Base-by-base conservation (phyloP, 2,329 filamentous ascomycete species). In the Fusarium annulatum region DNA sequence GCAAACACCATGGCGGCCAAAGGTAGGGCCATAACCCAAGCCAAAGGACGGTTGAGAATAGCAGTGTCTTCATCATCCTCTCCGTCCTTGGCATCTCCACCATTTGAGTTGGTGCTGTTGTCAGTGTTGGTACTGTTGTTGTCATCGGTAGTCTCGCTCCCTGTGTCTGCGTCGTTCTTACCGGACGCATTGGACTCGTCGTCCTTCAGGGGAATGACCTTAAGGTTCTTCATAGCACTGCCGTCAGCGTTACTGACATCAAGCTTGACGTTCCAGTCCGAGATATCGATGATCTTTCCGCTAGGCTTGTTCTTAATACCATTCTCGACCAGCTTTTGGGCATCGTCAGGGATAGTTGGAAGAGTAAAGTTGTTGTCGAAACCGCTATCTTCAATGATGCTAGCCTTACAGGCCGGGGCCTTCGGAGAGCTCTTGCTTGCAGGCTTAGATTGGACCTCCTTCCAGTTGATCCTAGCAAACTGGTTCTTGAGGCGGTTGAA, bases 301-400 rank as follows among this genome's bases (percentile, higher is more conserved):
- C 80, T 83, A 43, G 91, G 90, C 63, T 90, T 88, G 72, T 88
- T 89, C 55, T 82, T 84, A 68, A 97, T 89, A 71, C 96, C 95
- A 55, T 92, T 90, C 74, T 93, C 86, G 80, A 98, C 96, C 78
- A 97, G 86, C 51, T 88, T 86, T 69, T 91, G 86, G 43, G 91
- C 91, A 73, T 91, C 93, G 8, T 88, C 85, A 18, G 94, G 94
- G 10, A 90, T 86, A 7, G 79, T 83, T 53, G 93, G 95, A 64
- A 97, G 85, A 51, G 91, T 92, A 85, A 97, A 98, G 86, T 94
- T 92, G 81, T 85, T 91, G 82, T 88, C 89, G 86, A 97, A 97
- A 70, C 87, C 88, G 67, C 87, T 84, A 72, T 86, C 85, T 68
- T 85, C 87, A 83, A 98, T 95, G 61, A 97, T 86, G 68, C 85